Conservation (phyloP, 2,329 filamentous ascomycete species). For the Neocucurbitaria cava region DNA sequence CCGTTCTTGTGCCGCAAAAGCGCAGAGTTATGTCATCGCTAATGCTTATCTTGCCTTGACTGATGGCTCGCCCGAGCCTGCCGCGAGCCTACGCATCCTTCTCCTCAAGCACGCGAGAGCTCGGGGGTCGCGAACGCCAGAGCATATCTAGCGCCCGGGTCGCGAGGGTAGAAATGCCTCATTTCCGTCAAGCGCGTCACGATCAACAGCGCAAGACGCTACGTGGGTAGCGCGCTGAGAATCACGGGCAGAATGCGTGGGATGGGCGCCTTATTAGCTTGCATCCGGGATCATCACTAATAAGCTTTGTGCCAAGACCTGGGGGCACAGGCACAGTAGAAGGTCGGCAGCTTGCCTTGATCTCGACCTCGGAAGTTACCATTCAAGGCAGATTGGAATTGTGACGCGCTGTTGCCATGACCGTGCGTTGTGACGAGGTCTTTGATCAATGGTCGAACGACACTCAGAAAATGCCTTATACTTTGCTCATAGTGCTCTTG, state of each 20-base stretch:
- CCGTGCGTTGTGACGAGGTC: background rate
- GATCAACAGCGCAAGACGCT: constrained; percentile 10
- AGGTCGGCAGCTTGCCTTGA: constrained; percentile 6
- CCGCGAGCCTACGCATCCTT: constrained; percentile 10
- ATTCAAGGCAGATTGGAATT: too few species aligned
- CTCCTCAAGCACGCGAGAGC: background rate
- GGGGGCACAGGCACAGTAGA: constrained; percentile 5
- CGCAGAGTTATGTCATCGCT: constrained; percentile 24
- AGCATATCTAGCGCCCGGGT: background rate
- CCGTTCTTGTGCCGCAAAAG: constrained; percentile 12
- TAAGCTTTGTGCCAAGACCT: constrained; percentile 25
- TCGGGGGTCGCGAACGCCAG: constrained; percentile 4
- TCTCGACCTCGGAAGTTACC: too few species aligned
- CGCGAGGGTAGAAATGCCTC: constrained; percentile 24
- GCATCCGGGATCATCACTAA: constrained; percentile 22
- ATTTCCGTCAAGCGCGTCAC: constrained; percentile 5
- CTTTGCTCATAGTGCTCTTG: background rate
- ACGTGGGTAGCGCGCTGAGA: constrained; percentile 13
- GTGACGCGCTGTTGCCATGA: background rate
- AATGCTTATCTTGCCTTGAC: constrained; percentile 26
- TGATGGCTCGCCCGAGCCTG: constrained; percentile 12
- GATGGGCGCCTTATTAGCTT: constrained; percentile 11
- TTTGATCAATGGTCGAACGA: too few species aligned
- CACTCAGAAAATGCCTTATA: background rate
- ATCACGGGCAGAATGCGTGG: constrained; percentile 16